Conservation (phyloP, 2,329 filamentous ascomycete genomes). For the Lasiodiplodia sp. region DNA sequence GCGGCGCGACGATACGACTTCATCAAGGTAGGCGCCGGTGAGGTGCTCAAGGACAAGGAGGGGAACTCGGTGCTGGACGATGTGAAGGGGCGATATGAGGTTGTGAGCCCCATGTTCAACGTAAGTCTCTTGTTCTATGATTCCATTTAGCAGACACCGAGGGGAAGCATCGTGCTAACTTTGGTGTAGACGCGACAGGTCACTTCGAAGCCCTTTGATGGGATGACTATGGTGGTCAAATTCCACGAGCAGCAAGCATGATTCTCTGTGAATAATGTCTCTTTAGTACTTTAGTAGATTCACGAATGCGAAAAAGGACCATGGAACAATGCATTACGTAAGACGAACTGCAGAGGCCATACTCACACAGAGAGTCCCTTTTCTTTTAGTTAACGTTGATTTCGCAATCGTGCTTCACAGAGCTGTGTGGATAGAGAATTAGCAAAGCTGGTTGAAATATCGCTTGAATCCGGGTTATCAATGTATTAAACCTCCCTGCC, state of each 20-base stretch:
- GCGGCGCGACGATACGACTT: conserved; percentile 38
- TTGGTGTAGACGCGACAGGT: conserved; percentile 39
- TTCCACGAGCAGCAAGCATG: background rate
- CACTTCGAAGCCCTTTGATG: conserved; percentile 43
- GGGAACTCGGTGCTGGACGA: conserved; percentile 38
- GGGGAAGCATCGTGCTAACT: background rate
- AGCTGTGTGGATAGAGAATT: background rate
- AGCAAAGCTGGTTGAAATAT: background rate
- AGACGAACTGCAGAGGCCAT: background rate
- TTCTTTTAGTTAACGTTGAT: background rate
- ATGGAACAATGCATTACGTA: background rate
- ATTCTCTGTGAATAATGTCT: background rate
- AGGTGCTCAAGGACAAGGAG: conserved; percentile 37
- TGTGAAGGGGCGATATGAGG: conserved; percentile 40
- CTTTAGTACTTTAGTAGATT: background rate
- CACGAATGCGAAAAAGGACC: background rate
- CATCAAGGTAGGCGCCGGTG: conserved; percentile 46
- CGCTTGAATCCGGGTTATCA: too few species aligned
- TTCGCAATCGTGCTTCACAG: background rate
- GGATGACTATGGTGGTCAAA: conserved; percentile 38
- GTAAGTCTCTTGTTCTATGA: conserved; percentile 36
- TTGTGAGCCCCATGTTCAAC: conserved; percentile 42
- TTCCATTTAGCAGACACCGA: too few species aligned
- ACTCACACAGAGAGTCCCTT: background rate
- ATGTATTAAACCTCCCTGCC: too few species aligned